Conservation (phyloP, 371 early-diverging fungal genomes). For the Mucor velutinosus region DNA sequence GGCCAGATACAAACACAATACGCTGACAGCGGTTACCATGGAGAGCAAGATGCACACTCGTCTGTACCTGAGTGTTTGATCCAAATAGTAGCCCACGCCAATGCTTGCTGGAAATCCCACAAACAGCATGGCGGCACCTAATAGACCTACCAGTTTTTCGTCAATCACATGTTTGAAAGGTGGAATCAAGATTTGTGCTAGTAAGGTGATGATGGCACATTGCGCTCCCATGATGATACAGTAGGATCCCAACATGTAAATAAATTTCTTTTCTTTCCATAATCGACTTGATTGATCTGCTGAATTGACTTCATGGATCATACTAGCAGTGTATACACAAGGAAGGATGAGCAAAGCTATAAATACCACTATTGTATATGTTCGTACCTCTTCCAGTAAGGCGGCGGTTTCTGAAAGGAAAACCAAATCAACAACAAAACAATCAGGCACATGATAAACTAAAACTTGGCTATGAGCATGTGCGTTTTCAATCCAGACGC, state of each 20-base stretch:
- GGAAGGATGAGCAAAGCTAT: too few relatives aligned
- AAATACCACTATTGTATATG: neutral
- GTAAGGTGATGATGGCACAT: constrained; percentile 50
- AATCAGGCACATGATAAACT: constrained; percentile 27
- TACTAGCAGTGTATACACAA: too few relatives aligned
- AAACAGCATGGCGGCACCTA: constrained; percentile 48
- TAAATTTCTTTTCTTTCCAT: constrained; percentile 28
- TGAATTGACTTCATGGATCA: constrained; percentile 20
- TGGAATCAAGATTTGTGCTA: constrained; percentile 53
- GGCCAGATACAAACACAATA: constrained; percentile 30
- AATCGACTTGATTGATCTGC: constrained; percentile 25
- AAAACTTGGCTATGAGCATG: neutral
- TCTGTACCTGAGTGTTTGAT: constrained; percentile 40
- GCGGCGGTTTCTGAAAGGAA: constrained; percentile 23
- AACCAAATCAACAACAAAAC: constrained; percentile 28
- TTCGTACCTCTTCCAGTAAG: constrained; percentile 26
- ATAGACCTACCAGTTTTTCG: constrained; percentile 42
- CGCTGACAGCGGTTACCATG: constrained; percentile 26
- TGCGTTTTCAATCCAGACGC: too few relatives aligned
- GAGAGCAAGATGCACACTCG: constrained; percentile 34
- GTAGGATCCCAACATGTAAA: constrained; percentile 41
- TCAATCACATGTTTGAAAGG: constrained; percentile 32
- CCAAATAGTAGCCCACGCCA: constrained; percentile 44
- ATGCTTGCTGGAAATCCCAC: constrained; percentile 50
- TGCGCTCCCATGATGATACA: constrained; percentile 54